Base-by-base conservation (phyloP, 139 green algal species). In the Coelastrella sp. region DNA sequence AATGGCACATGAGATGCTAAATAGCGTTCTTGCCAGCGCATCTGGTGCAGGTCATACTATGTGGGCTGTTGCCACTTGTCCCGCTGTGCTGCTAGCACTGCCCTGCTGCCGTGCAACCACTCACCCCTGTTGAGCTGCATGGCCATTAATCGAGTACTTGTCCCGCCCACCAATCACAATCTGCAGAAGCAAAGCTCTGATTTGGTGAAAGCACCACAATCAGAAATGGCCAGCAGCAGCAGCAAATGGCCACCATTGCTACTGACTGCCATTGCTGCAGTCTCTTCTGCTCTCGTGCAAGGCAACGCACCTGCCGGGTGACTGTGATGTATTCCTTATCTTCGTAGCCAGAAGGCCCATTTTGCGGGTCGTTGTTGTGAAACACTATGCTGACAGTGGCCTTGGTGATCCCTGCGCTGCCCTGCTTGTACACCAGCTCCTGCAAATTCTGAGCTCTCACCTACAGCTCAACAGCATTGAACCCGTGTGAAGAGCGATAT, bases 361-460 rank as follows among this genome's bases (percentile, higher is more conserved):
- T 95, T 4, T 76, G 88, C 83, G 97, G 97, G 90, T 99, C 96
- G 7, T 91, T 75, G 82, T 99, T 99, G 92, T 99, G 97, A 91
- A 99, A 99, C 0, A 97, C 97, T 61, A 99, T 98, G n/a, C 96
- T 99, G 7, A 99, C 98, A 0, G 94, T 97, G 24, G 98, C 98
- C 85, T 99, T 99, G n/a, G 96, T 99, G 15, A 99, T 94, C 12
- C 98, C 98, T 7, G 98, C 98, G 88, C 99, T 97, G 6, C 98
- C 98, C 88, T 99, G 96, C 94, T 99, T 99, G 92, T 99, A 99
- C 8, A 99, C 96, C 10, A 99, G 95, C 90, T 99, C 98, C 93
- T 99, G 97, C 89, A 99, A 90, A 93, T 90, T 98, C 84, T 84
- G 93, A 3, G 96, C 97, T 6, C 98, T 95, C 22, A 99, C 98